Conservation (phyloP, 2,329 filamentous ascomycete species). For the Pestalotiopsis sp. region DNA sequence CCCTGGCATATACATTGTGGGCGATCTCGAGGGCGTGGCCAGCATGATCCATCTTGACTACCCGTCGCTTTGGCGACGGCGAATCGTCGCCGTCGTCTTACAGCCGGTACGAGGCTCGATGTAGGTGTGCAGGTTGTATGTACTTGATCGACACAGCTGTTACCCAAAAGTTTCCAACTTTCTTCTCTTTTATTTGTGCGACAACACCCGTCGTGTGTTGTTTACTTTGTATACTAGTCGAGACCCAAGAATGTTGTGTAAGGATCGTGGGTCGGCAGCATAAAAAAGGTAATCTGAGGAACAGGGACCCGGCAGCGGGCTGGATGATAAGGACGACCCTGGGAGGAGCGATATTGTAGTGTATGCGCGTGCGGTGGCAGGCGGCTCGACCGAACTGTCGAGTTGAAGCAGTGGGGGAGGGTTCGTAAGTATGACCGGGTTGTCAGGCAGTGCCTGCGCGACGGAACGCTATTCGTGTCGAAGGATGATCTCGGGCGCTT, state of each 20-base stretch:
- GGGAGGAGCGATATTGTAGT: background rate
- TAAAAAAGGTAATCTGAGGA: background rate
- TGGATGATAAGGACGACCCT: background rate
- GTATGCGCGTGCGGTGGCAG: background rate
- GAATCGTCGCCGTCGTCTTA: conserved; percentile 11
- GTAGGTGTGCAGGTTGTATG: background rate
- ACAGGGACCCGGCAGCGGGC: background rate
- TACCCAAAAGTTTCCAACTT: background rate
- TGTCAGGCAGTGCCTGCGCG: background rate
- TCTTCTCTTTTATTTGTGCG: background rate
- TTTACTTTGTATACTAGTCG: conserved; percentile 1
- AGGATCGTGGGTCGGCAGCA: conserved; percentile 2
- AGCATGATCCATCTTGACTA: conserved; percentile 37
- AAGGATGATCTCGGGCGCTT: background rate
- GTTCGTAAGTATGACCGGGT: background rate
- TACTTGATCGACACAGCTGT: background rate
- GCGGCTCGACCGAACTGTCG: conserved; percentile 2
- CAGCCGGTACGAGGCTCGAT: background rate
- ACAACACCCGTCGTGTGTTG: background rate
- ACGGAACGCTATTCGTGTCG: conserved; percentile 6
- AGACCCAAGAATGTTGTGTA: background rate
- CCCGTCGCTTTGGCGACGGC: conserved; percentile 16
- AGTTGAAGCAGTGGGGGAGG: background rate
- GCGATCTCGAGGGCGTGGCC: conserved; percentile 35
- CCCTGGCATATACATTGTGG: conserved; percentile 42